Percentiles rank a stretch among this genome's conserved stretches.
These are phyloP conservation scores for Penicillium sp. DNA, from an alignment of 2,329 filamentous ascomycete genomes.

Conservation along the genomic window DNA sequence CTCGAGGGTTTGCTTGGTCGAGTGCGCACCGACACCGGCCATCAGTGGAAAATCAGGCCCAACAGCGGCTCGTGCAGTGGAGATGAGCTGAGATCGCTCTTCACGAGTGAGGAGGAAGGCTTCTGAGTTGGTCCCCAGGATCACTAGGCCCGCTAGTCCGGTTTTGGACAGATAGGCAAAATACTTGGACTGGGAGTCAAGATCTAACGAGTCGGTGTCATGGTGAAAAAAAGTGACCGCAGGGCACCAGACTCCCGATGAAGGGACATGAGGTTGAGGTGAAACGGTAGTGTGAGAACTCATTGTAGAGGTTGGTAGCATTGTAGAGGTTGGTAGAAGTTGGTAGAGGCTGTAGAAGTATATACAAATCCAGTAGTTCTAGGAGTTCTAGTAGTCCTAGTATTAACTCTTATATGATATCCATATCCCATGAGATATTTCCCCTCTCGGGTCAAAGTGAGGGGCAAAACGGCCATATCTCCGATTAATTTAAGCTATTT, in stretches of 20 bases:
- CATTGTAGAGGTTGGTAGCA: constrained; percentile 15
- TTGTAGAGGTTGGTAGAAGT: constrained; percentile 3
- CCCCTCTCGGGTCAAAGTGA: neutral
- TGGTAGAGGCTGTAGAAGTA: neutral
- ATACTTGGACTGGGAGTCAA: constrained; percentile 52
- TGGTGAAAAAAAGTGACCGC: constrained; percentile 58
- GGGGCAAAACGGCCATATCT: constrained; percentile 9
- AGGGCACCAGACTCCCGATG: constrained; percentile 51
- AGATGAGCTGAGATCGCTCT: constrained; percentile 58
- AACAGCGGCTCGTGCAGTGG: constrained; percentile 55
- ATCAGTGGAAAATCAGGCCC: constrained; percentile 59
- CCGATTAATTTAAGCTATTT: neutral
- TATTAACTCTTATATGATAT: neutral
- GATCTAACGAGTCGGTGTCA: constrained; percentile 50
- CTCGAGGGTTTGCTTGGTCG: constrained; percentile 63
- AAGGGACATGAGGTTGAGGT: constrained; percentile 20
- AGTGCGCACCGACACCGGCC: constrained; percentile 64
- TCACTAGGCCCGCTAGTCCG: constrained; percentile 54
- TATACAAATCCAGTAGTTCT: neutral
- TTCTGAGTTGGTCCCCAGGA: constrained; percentile 58
- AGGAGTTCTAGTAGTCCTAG: neutral
- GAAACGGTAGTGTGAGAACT: constrained; percentile 13
- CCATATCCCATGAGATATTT: neutral
- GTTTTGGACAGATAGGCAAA: constrained; percentile 53
- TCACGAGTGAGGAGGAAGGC: constrained; percentile 60